Percentiles rank a stretch among this genome's conserved stretches.
Evolutionary conservation across 2,329 filamentous ascomycete genomes (phyloP).

Genomic region (Fusarium acutatum): DNA sequence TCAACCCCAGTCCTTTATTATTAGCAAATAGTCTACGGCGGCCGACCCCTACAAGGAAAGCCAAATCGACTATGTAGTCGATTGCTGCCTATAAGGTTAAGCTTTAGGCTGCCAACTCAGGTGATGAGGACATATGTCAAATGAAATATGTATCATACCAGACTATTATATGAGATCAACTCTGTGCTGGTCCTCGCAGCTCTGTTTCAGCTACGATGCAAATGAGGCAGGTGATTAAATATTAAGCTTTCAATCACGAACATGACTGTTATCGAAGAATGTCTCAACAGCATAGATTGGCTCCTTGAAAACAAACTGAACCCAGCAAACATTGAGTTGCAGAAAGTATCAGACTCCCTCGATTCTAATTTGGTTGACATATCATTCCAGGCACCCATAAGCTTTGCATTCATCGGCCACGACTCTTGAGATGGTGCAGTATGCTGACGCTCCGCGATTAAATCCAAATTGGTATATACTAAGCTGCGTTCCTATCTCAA

Average conservation of each 20-base stretch:
- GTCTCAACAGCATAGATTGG: background rate
- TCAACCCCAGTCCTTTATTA: background rate
- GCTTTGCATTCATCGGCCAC: background rate
- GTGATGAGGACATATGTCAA: no score
- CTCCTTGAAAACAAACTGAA: background rate
- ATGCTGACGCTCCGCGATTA: background rate
- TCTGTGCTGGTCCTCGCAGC: background rate
- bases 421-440: background rate
- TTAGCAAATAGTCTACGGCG: background rate
- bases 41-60: background rate
- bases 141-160: no score
- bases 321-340: background rate
- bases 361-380: background rate
- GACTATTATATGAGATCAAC: background rate
- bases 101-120: background rate
- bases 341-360: background rate
- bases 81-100: background rate
- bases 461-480: background rate
- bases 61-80: background rate
- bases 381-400: background rate
- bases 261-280: background rate
- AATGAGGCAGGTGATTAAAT: background rate
- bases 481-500: background rate
- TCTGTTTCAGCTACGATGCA: background rate
- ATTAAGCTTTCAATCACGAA: background rate